Base-by-base conservation (phyloP, 169 alveolate species). In the Toxoplasma gondii region DNA sequence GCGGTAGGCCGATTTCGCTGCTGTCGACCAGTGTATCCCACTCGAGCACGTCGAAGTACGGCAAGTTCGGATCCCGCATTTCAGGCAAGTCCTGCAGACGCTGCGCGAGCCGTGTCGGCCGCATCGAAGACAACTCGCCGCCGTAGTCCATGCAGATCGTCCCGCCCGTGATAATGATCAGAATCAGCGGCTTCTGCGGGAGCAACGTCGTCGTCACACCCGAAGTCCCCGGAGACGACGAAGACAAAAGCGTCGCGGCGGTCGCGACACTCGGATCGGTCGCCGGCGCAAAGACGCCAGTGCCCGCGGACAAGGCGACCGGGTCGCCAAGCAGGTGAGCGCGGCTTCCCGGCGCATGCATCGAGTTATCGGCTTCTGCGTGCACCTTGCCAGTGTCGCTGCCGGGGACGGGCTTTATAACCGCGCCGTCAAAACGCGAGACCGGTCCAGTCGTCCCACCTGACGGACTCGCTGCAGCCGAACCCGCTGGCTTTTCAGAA, bases 11-110 rank as follows among this genome's bases (percentile, higher is more conserved):
- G 0, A 95, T 74, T 45, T 95, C 96, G 64, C 94, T 70, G 80
- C 94, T 83, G 69, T 95, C 96, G 0, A 92, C 64, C 7, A 95
- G 95, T 0, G 43, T 34, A n/a, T 92, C 96, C 96, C 96, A 95
- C 94, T 95, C 96, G 7, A 95, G 39, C 29, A 95, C 93, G 43
- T 93, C 95, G 38, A 88, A 94, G 5, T 9, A 31, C 16, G 96
- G 96, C 43, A 94, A 34, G 29, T 29, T 27, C 38, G 67, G 91
- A 22, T 90, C 94, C 16, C 44, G n/a, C 83, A 94, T 24, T 53
- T 86, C 95, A 2, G 93, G 93, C 69, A 90, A 39, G 41, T 38
- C 24, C 45, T 39, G 82, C 49, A 82, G 45, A 27, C 74, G 36
- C 83, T 58, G 39, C 45, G 81, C 95, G 16, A 84, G 90, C 1